Conservation (phyloP, 2,329 filamentous ascomycete genomes). For the Alternaria viburni region DNA sequence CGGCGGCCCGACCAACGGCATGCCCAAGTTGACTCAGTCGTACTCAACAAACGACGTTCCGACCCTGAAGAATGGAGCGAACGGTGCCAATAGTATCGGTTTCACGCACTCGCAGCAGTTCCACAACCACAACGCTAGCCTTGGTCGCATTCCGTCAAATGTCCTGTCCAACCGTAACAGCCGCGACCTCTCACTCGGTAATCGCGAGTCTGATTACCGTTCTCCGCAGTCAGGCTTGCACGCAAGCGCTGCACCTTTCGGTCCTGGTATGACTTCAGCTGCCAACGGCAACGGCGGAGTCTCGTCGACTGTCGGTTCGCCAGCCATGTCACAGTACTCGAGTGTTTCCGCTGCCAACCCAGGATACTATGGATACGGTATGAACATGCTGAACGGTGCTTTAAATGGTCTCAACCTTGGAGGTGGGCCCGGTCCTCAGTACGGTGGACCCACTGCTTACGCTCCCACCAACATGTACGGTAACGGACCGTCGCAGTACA, state of each 20-base stretch:
- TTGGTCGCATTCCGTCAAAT: slow-evolving; percentile 77
- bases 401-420: slow-evolving; percentile 67
- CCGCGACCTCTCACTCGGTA: slow-evolving; percentile 68
- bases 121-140: slow-evolving; percentile 78
- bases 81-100: slow-evolving; percentile 39
- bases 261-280: slow-evolving; percentile 61
- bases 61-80: slow-evolving; percentile 73
- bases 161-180: slow-evolving; percentile 72
- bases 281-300: slow-evolving; percentile 26
- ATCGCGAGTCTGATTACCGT: slow-evolving; percentile 59
- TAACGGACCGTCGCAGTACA: slow-evolving; percentile 27
- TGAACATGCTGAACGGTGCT: slow-evolving; percentile 69
- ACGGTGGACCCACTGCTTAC: slow-evolving; percentile 40
- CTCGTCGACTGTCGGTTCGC: slow-evolving; percentile 35
- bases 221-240: slow-evolving; percentile 76
- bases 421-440: slow-evolving; percentile 45
- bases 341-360: slow-evolving; percentile 22
- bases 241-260: slow-evolving; percentile 79
- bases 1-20: slow-evolving; percentile 64
- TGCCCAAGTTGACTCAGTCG: slow-evolving; percentile 81
- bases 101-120: slow-evolving; percentile 63
- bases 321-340: slow-evolving; percentile 44
- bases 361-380: slow-evolving; percentile 61
- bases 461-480: slow-evolving; percentile 33
- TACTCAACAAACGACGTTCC: slow-evolving; percentile 91